Evolutionary conservation across 148 eudicot genomes (phyloP).

Genomic region (Camellia japonica): DNA sequence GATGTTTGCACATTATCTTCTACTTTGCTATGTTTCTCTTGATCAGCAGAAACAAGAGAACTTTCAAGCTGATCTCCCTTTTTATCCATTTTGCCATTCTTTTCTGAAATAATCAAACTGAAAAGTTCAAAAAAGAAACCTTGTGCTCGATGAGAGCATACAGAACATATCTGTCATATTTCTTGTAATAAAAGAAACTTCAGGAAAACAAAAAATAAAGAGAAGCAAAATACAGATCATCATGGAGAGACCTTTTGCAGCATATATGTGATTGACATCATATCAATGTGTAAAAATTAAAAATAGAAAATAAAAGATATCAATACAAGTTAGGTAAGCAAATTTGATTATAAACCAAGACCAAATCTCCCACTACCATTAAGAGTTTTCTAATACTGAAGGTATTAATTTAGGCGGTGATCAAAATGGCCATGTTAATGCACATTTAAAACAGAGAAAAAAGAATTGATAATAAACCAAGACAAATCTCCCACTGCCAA

Average conservation of each 20-base stretch:
- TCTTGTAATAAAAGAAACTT: not conserved
- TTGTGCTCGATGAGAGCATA: not conserved
- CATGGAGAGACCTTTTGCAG: not conserved
- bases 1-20: constrained; percentile 14
- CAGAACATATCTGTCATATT: not conserved
- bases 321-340: no score
- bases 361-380: not conserved
- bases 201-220: no score
- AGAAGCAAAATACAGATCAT: not conserved
- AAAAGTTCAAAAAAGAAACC: not conserved
- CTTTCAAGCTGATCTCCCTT: constrained; percentile 19
- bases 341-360: no score
- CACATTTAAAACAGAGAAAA: not conserved
- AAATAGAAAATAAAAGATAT: no score
- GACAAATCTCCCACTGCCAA: not conserved
- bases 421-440: not conserved
- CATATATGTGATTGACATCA: not conserved
- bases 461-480: no score
- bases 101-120: constrained; percentile 28
- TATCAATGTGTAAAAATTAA: not conserved
- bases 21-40: constrained; percentile 14
- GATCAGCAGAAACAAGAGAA: constrained; percentile 13
- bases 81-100: constrained; percentile 17
- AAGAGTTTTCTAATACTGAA: not conserved
- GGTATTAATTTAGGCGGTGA: not conserved